Evolutionary conservation across 2,329 filamentous ascomycete species (phyloP).

Genomic region (Gyromitra esculenta): DNA sequence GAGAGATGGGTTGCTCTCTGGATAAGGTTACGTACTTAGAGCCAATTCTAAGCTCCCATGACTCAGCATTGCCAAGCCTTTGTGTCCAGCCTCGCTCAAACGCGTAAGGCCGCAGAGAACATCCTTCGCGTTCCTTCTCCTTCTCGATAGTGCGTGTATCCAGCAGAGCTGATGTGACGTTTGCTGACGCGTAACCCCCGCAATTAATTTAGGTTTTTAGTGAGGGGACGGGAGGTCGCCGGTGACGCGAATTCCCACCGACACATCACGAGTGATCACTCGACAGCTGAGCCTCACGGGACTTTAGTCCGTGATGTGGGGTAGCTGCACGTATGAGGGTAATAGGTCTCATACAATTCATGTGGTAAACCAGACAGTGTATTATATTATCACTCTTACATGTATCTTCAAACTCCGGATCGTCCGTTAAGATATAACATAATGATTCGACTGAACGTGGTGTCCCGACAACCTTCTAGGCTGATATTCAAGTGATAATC

Average conservation of each 20-base stretch:
- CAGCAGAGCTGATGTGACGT: not conserved
- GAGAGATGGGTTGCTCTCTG: constrained; percentile 28
- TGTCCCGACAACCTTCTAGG: too few species aligned
- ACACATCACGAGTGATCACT: not conserved
- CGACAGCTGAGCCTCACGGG: not conserved
- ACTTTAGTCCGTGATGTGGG: not conserved
- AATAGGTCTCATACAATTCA: not conserved
- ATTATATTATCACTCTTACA: too few species aligned
- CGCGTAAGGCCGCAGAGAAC: constrained; percentile 28
- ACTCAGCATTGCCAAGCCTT: constrained; percentile 42
- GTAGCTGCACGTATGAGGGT: too few species aligned
- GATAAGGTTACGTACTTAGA: constrained; percentile 49
- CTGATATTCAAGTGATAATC: too few species aligned
- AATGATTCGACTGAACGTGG: too few species aligned
- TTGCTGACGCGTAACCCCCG: constrained; percentile 3
- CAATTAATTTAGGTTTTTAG: not conserved
- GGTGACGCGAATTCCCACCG: not conserved
- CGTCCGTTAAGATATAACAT: too few species aligned
- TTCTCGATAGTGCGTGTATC: not conserved
- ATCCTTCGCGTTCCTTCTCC: not conserved
- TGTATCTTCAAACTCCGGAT: too few species aligned
- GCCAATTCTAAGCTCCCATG: constrained; percentile 45
- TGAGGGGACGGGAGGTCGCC: not conserved
- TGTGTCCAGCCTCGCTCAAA: constrained; percentile 19
- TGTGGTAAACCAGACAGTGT: too few species aligned